A percentile compares a stretch with the other conserved stretches of the same genome.
These are phyloP conservation scores for Penicillium palitans DNA, from an alignment of 2,329 filamentous ascomycete species.

Conservation along the genomic window DNA sequence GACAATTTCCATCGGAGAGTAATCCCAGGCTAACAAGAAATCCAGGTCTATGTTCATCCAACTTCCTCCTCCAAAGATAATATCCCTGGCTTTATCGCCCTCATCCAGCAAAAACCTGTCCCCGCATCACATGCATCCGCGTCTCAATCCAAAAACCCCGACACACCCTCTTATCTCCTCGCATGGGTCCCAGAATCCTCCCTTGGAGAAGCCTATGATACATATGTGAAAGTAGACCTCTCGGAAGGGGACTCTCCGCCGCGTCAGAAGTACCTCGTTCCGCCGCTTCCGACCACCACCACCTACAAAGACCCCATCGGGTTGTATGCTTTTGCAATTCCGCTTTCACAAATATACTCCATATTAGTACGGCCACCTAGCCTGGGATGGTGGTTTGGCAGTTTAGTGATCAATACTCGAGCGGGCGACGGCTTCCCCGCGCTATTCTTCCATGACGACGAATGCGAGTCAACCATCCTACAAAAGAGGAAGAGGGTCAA, in stretches of 20 bases:
- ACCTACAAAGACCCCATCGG: constrained; percentile 70
- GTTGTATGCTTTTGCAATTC: constrained; percentile 87
- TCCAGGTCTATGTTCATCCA: constrained; percentile 90
- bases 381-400: constrained; percentile 98
- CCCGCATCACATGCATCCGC: constrained; percentile 36
- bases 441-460: constrained; percentile 94
- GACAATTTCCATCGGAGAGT: constrained; percentile 18
- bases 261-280: constrained; percentile 84
- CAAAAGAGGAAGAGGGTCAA: constrained; percentile 84
- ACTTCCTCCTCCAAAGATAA: constrained; percentile 93
- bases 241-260: constrained; percentile 78
- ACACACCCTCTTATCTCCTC: constrained; percentile 73
- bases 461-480: constrained; percentile 92
- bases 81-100: constrained; percentile 86
- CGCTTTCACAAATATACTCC: constrained; percentile 86
- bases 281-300: constrained; percentile 83
- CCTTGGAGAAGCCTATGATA: constrained; percentile 79
- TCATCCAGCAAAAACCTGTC: constrained; percentile 79
- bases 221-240: constrained; percentile 94
- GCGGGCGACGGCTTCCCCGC: constrained; percentile 92
- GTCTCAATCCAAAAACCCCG: constrained; percentile 46
- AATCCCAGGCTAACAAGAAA: constrained; percentile 11
- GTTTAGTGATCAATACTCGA: constrained; percentile 86
- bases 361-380: constrained; percentile 87
- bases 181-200: constrained; percentile 92